Evolutionary conservation across 2,329 filamentous ascomycete species (phyloP).

Genomic region (Trichophyton verrucosum): DNA sequence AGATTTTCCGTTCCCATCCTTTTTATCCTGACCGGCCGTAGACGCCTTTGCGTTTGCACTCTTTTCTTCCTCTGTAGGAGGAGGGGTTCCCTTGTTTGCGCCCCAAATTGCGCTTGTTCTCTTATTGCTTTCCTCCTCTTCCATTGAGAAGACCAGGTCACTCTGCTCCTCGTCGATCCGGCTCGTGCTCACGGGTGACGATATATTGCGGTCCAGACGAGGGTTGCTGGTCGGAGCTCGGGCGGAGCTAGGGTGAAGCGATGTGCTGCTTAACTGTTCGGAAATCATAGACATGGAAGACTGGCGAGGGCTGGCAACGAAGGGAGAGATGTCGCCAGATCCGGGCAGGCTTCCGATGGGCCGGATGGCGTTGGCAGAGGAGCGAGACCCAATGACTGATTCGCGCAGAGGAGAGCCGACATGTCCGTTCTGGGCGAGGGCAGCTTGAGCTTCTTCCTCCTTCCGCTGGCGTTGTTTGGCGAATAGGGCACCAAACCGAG

Average conservation of each 20-base stretch:
- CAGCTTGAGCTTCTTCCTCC: conserved; percentile 38
- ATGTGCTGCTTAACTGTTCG: conserved; percentile 40
- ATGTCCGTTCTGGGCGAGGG: conserved; percentile 38
- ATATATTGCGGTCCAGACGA: conserved; percentile 34
- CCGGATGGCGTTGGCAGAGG: conserved; percentile 37
- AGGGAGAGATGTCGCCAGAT: conserved; percentile 38
- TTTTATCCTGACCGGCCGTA: conserved; percentile 4
- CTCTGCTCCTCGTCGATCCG: conserved; percentile 39
- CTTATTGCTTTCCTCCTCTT: conserved; percentile 38
- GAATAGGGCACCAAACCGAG: conserved; percentile 49
- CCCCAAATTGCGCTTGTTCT: conserved; percentile 27
- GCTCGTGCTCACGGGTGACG: conserved; percentile 34
- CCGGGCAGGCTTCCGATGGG: conserved; percentile 38
- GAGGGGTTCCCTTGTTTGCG: conserved; percentile 22
- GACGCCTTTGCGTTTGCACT: conserved; percentile 7
- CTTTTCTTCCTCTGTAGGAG: conserved; percentile 13
- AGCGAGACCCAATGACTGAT: conserved; percentile 40
- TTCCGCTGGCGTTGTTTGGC: conserved; percentile 41
- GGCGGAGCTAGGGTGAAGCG: conserved; percentile 31
- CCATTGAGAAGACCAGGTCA: conserved; percentile 39
- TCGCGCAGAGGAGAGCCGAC: conserved; percentile 56
- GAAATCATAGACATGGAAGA: conserved; percentile 50
- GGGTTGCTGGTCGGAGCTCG: conserved; percentile 24
- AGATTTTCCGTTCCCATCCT: conserved; percentile 7
- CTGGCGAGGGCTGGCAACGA: conserved; percentile 45